Evolutionary conservation across 805 yeast genomes (phyloP).

Genomic region (Candida lessepsii): DNA sequence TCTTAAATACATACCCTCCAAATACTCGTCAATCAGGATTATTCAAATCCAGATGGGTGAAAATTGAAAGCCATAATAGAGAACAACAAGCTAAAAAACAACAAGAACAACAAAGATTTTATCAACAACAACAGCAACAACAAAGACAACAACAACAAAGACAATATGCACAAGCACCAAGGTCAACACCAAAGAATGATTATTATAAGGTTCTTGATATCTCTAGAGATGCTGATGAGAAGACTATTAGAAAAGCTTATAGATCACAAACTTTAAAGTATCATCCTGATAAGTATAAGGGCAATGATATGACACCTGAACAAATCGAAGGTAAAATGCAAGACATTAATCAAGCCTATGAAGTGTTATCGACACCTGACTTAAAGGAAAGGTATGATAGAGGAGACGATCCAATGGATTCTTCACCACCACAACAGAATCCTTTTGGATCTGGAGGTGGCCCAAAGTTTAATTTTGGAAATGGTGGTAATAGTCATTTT

Average conservation of each 20-base stretch:
- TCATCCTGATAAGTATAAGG: conserved; percentile 89
- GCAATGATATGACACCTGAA: conserved; percentile 60
- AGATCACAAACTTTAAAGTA: conserved; percentile 72
- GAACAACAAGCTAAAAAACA: conserved; percentile 35
- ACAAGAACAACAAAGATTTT: conserved; percentile 38
- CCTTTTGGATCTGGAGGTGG: conserved; percentile 20
- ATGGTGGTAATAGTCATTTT: conserved; percentile 13
- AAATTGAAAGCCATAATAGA: conserved; percentile 31
- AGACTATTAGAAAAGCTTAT: conserved; percentile 77
- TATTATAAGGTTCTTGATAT: conserved; percentile 79
- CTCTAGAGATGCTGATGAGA: conserved; percentile 61
- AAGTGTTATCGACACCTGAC: conserved; percentile 68
- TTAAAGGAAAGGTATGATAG: conserved; percentile 64
- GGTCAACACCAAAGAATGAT: conserved; percentile 48
- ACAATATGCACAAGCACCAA: conserved; percentile 26
- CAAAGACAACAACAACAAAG: conserved; percentile 43
- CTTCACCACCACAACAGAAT: conserved; percentile 9
- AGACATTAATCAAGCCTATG: conserved; percentile 90
- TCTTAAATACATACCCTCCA: conserved; percentile 32
- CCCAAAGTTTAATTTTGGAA: conserved; percentile 10
- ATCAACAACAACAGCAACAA: conserved; percentile 45
- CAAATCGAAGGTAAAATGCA: conserved; percentile 84
- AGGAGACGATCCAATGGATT: conserved; percentile 53
- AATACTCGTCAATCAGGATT: conserved; percentile 40
- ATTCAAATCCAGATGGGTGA: conserved; percentile 32